phyloP scores from a whole-genome alignment of 306 rosid genomes.

The Carpinus viminea region DNA sequence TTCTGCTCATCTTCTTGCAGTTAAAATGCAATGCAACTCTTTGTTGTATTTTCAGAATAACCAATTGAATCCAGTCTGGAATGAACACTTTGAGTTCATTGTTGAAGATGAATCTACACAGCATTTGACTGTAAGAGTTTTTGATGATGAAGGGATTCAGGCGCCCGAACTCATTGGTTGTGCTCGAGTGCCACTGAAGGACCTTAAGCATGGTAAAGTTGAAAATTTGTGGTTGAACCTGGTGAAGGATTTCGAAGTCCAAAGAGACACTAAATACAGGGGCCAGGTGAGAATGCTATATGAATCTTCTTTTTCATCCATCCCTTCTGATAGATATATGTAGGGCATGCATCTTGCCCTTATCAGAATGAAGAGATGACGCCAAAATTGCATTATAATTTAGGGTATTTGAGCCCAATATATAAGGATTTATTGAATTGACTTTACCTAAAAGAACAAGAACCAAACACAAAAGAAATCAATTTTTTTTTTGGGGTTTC shows the following conservation, averaged over 20 bases:
- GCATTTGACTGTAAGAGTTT: conserved; percentile 78
- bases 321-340: neutral
- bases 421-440: neutral
- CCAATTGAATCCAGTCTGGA: conserved; percentile 91
- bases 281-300: conserved; percentile 72
- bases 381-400: neutral
- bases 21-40: neutral
- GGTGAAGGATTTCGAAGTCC: conserved; percentile 81
- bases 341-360: neutral
- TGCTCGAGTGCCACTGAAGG: conserved; percentile 61
- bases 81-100: conserved; percentile 79
- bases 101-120: conserved; percentile 79
- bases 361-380: neutral
- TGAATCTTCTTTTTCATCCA: conserved; percentile 5
- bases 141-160: conserved; percentile 85
- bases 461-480: neutral
- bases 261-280: conserved; percentile 73
- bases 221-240: conserved; percentile 79
- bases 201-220: conserved; percentile 85
- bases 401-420: neutral
- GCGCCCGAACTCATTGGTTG: conserved; percentile 79
- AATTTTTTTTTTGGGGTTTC: neutral
- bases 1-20: neutral
- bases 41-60: conserved; percentile 58
- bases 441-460: neutral